Base-by-base conservation (phyloP, 2,329 filamentous ascomycete genomes). In the Sporothrix dimorphospora region DNA sequence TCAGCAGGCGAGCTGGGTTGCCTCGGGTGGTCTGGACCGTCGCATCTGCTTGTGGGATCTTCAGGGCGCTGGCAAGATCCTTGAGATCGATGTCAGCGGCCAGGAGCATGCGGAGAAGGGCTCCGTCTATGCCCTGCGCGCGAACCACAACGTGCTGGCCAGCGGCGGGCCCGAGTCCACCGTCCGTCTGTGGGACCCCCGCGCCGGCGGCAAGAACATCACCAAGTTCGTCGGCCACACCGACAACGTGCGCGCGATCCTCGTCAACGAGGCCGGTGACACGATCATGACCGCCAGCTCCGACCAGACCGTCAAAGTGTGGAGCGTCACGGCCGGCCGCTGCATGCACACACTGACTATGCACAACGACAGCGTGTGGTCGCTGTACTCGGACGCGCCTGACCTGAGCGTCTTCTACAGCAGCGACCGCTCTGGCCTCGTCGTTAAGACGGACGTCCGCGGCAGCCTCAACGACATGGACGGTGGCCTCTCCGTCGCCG, bases 291-390 rank as follows among this genome's bases (percentile, higher is more conserved):
- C 95, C 0, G 94, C 94, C 16, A 97, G 94, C 77, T 95, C 95
- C 1, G 96, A 99, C 80, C 94, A 97, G 82, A 98, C 96, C 0
- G 91, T 99, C 83, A 99, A 99, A 83, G 90, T 98, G 72, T 99
- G 96, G 96, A 98, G 94, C 76, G 91, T 98, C 76, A 96, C 93
- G 12, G 95, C 94, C 27, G 96, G 96, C 71, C 88, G 96, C 76
- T 99, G 96, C 85, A 95, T 98, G 91, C 94, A 98, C 81, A 99
- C 96, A 0, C 88, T 99, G 77, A 98, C 94, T 71, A 99, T 99
- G 96, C 96, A 99, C 82, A 97, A 97, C 79, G 94, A 97, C 79
- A 98, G 94, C 79, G 93, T 99, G 27, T 99, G 96, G 96, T 97
- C 94, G 1, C 85, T 99, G 27, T 97, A 92, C 81, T 98, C 96